phyloP scores from a whole-genome alignment of 805 yeast genomes.

The Yarrowia sp. region DNA sequence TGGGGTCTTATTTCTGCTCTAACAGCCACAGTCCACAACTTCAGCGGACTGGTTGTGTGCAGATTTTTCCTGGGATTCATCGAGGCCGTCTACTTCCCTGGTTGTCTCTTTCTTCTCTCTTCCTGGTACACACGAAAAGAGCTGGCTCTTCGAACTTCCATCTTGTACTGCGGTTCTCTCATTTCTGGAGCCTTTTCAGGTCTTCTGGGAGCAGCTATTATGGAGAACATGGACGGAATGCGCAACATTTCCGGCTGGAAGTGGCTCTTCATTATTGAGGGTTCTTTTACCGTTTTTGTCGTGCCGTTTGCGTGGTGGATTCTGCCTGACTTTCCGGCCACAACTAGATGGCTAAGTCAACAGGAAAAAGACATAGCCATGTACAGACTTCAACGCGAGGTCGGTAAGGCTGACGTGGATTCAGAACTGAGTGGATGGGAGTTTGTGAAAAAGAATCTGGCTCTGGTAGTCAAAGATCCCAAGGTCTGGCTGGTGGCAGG shows the following conservation, averaged over 20 bases:
- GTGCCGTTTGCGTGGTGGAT: slow-evolving; percentile 42
- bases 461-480: slow-evolving; percentile 30
- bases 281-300: slow-evolving; percentile 40
- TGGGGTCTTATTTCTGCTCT: slow-evolving; percentile 52
- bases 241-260: slow-evolving; percentile 50
- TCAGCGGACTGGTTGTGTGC: slow-evolving; percentile 45
- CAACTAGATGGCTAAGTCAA: slow-evolving; percentile 35
- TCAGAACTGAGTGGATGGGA: not conserved
- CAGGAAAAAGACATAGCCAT: slow-evolving; percentile 29
- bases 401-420: slow-evolving; percentile 13
- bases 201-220: slow-evolving; percentile 52
- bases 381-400: slow-evolving; percentile 29
- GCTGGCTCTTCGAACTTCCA: slow-evolving; percentile 48
- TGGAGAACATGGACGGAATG: slow-evolving; percentile 43
- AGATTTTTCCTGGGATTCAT: slow-evolving; percentile 48
- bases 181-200: slow-evolving; percentile 56
- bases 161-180: slow-evolving; percentile 49
- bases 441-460: slow-evolving; percentile 5
- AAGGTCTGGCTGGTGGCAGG: slow-evolving; percentile 30
- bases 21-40: slow-evolving; percentile 47
- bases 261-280: slow-evolving; percentile 56
- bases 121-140: slow-evolving; percentile 55
- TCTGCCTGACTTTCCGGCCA: slow-evolving; percentile 52
- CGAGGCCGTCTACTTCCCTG: slow-evolving; percentile 51
- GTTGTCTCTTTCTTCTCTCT: slow-evolving; percentile 49